Conservation (phyloP, 1,139 yeast genomes). For the Scheffersomyces cryptocercus region DNA sequence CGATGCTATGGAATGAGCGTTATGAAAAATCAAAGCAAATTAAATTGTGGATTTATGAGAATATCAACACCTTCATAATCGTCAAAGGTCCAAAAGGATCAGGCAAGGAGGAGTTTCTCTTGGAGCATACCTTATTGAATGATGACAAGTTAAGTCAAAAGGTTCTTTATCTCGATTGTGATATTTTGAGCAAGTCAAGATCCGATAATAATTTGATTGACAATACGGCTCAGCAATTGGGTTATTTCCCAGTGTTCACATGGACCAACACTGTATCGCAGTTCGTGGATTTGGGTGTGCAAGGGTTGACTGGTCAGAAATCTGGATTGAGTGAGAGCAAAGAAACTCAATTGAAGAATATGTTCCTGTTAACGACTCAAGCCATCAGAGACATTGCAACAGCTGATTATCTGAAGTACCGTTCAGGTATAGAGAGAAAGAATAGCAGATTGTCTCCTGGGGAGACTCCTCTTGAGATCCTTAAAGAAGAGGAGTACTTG, state of each 20-base stretch:
- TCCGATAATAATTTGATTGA: conserved; percentile 70
- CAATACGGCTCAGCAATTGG: conserved; percentile 72
- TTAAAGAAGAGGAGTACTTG: conserved; percentile 78
- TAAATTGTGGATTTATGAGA: conserved; percentile 75
- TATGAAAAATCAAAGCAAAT: conserved; percentile 66
- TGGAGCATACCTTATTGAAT: conserved; percentile 62
- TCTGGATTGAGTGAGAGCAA: conserved; percentile 86
- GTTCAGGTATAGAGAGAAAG: conserved; percentile 16
- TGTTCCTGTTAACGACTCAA: conserved; percentile 70
- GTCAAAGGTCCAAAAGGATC: conserved; percentile 94
- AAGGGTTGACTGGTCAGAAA: conserved; percentile 91
- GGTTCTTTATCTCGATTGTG: conserved; percentile 78
- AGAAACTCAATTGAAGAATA: conserved; percentile 80
- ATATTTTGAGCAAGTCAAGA: conserved; percentile 66
- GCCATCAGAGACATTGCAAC: conserved; percentile 73
- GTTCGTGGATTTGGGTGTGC: conserved; percentile 81
- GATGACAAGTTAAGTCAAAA: conserved; percentile 46
- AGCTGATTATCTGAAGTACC: conserved; percentile 35
- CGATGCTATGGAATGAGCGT: conserved; percentile 69
- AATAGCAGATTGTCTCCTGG: conserved; percentile 18
- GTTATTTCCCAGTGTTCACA: conserved; percentile 91
- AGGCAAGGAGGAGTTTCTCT: conserved; percentile 82
- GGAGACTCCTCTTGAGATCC: conserved; percentile 19
- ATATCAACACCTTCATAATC: conserved; percentile 68
- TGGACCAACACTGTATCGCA: conserved; percentile 84